Conservation (phyloP, 176 grass and related monocot species). For the Musa troglodytarum region DNA sequence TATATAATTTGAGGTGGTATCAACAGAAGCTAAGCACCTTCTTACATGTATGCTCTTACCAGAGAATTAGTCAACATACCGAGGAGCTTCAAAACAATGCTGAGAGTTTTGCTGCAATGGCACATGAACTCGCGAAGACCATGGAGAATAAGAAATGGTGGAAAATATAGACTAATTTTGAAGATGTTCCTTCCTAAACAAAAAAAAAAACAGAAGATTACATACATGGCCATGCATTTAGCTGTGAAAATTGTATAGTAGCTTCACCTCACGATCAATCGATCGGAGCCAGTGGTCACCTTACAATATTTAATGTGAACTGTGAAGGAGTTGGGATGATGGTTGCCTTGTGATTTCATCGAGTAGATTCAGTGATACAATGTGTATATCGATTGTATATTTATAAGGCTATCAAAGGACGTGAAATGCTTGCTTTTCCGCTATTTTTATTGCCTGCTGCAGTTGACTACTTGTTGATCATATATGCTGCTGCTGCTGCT, state of each 20-base stretch:
- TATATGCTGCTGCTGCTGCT: too few species aligned
- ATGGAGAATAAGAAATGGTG: constrained; percentile 93
- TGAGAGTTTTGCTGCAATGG: constrained; percentile 58
- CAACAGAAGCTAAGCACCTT: not conserved
- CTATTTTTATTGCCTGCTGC: too few species aligned
- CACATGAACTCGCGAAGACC: constrained; percentile 53
- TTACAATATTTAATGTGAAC: too few species aligned
- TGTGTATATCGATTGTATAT: too few species aligned
- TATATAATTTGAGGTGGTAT: not conserved
- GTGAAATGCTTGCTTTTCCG: too few species aligned
- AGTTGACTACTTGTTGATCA: too few species aligned
- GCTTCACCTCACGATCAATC: not conserved
- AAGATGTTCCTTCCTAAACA: not conserved
- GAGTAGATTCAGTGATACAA: too few species aligned
- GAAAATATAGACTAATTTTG: constrained; percentile 32
- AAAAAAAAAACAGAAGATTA: not conserved
- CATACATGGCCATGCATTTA: not conserved
- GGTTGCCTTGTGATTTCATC: too few species aligned
- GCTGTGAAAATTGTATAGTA: not conserved
- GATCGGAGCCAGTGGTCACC: not conserved
- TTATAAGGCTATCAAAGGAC: too few species aligned
- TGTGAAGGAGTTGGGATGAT: too few species aligned
- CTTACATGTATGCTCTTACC: constrained; percentile 21
- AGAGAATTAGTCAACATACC: constrained; percentile 57
- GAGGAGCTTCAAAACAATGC: constrained; percentile 79